phyloP scores from a whole-genome alignment of 176 grass and related monocot genomes.

The Raddia distichophylla region DNA sequence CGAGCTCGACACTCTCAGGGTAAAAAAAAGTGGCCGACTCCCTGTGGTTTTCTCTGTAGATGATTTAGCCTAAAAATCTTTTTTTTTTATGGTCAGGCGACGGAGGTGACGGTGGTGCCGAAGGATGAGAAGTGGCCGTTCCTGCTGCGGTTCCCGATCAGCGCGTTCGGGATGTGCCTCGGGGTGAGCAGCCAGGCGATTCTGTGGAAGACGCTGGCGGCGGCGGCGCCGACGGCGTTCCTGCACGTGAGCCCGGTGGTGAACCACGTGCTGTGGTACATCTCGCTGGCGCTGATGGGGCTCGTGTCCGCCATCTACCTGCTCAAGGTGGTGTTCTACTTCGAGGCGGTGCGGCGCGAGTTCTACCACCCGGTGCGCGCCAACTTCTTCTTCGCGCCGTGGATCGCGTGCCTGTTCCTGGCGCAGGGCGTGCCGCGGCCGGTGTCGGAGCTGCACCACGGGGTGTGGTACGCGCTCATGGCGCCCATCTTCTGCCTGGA shows the following conservation, averaged over 20 bases:
- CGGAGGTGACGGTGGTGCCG: conserved; percentile 78
- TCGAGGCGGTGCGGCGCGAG: conserved; percentile 86
- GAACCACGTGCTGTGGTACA: conserved; percentile 72
- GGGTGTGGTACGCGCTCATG: conserved; percentile 75
- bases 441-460: conserved; percentile 39
- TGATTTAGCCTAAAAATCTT: neutral
- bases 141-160: conserved; percentile 88
- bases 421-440: conserved; percentile 55
- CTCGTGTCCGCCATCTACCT: conserved; percentile 70
- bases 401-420: conserved; percentile 85
- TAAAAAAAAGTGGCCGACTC: conserved; percentile 7
- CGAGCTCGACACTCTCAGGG: conserved; percentile 87
- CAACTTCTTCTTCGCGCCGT: conserved; percentile 99
- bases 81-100: conserved; percentile 42
- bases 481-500: conserved; percentile 86
- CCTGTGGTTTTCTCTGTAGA: neutral
- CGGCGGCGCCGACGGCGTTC: conserved; percentile 60
- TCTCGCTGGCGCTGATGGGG: conserved; percentile 52
- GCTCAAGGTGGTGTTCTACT: conserved; percentile 84
- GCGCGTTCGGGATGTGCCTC: conserved; percentile 85
- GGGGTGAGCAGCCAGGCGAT: conserved; percentile 93
- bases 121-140: conserved; percentile 93
- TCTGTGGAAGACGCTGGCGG: conserved; percentile 80
- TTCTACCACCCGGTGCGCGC: conserved; percentile 88
- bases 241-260: conserved; percentile 59